A percentile compares a stretch with the other conserved stretches of the same genome.
Evolutionary conservation across 2,329 filamentous ascomycete genomes (phyloP).

Genomic region (Ceratocystis ficicola): DNA sequence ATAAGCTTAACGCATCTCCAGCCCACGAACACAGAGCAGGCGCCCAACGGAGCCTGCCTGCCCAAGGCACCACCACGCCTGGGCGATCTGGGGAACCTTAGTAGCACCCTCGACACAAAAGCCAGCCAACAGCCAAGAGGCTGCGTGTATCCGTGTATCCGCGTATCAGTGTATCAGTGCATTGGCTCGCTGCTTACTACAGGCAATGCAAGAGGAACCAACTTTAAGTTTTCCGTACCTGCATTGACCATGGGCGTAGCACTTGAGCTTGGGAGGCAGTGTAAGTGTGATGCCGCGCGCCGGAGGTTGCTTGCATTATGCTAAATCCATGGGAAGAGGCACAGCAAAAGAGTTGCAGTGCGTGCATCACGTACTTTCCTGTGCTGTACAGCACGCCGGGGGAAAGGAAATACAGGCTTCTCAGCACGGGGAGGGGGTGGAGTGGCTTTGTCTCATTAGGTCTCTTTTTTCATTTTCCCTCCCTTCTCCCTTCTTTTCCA

Average conservation of each 20-base stretch:
- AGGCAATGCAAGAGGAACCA: not conserved
- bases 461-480: not conserved
- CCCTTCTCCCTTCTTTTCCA: not conserved
- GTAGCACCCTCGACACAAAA: too few species aligned
- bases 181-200: not conserved
- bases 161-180: not conserved
- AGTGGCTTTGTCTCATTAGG: not conserved
- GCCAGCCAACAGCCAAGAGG: too few species aligned
- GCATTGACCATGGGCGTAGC: not conserved
- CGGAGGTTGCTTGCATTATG: not conserved
- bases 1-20: not conserved
- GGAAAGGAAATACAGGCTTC: too few species aligned
- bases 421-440: not conserved
- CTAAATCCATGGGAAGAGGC: slow-evolving; percentile 5
- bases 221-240: slow-evolving; percentile 10
- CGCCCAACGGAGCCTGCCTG: not conserved
- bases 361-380: not conserved
- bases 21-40: not conserved
- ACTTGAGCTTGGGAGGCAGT: not conserved
- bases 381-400: not conserved
- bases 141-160: not conserved
- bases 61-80: not conserved
- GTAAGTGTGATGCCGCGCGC: not conserved
- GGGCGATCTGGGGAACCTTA: not conserved
- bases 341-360: not conserved